Base-by-base conservation (phyloP, 495 filamentous ascomycete species). In the Corynascus novoguineensis region DNA sequence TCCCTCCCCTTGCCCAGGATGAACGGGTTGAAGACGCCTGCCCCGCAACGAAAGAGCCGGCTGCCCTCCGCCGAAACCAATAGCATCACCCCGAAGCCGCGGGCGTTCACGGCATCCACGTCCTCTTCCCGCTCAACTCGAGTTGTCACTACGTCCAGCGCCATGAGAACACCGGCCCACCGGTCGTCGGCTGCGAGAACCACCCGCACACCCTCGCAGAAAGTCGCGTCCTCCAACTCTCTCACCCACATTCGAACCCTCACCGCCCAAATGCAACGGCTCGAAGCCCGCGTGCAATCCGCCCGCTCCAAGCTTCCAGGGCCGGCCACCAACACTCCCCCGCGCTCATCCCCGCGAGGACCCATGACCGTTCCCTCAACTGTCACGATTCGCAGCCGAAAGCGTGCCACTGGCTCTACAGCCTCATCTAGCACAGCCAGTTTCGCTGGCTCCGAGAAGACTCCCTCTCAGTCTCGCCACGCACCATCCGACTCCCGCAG, bases 221-320 rank as follows among this genome's bases (percentile, higher is more conserved):
- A 64, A 52, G 55, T 95, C 24, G 86, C 90, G 28, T 78, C 86
- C 34, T 96, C 95, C 17, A 87, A 84, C 34, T 97, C 95, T 5
- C 80, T 98, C 29, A 87, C 87, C 55, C 93, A 98, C 64, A 92
- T 97, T 65, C 90, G 93, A 25, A 86, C 85, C 3, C 82, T 98
- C 52, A 93, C 92, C 55, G 91, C 89, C 22, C 93, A 97, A 72
- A 97, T 98, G 95, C 90, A 96, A 69, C 84, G 86, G 59, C 83
- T 98, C 38, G 95, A 97, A 69, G 87, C 92, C 55, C 80, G 92
- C 29, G 91, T 98, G 7, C 91, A 97, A 47, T 89, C 87, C n/a
- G 93, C 88, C 24, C 84, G 90, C 59, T 95, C 90, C 31, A 95
- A 96, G 69, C 81, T 98, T 3, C 93, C 93, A 1, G 42, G 11